These are phyloP conservation scores for Cladophialophora psammophila DNA, from an alignment of 2,329 filamentous ascomycete species.

Conservation along the genomic window DNA sequence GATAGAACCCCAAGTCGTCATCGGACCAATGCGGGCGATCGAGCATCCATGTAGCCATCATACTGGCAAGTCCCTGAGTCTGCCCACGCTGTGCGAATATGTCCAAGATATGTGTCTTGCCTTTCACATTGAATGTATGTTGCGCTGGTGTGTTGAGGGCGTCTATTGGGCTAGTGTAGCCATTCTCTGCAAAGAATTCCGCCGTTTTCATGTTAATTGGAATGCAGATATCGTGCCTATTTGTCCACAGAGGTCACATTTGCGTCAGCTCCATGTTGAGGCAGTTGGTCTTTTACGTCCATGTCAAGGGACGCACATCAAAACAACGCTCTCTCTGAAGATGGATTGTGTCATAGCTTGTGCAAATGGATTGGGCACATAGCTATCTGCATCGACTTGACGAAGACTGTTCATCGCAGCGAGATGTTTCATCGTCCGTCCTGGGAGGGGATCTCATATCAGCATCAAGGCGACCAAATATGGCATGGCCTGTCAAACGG, in stretches of 20 bases:
- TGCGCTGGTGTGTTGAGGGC: conserved; percentile 38
- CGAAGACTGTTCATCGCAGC: conserved; percentile 34
- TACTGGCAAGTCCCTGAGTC: conserved; percentile 37
- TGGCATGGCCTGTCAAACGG: neutral
- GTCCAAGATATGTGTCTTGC: conserved; percentile 35
- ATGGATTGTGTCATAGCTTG: conserved; percentile 37
- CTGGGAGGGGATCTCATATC: conserved; percentile 21
- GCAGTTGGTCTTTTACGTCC: neutral
- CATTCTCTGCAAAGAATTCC: conserved; percentile 34
- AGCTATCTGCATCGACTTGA: conserved; percentile 37
- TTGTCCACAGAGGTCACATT: neutral
- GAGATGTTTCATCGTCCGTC: conserved; percentile 36
- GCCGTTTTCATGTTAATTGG: conserved; percentile 32
- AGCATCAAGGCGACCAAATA: neutral
- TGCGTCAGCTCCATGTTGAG: conserved; percentile 26
- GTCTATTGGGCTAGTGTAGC: conserved; percentile 22
- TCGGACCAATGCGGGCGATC: conserved; percentile 46
- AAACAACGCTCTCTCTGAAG: conserved; percentile 35
- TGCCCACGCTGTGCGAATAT: conserved; percentile 32
- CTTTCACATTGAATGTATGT: conserved; percentile 30
- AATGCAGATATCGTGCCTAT: conserved; percentile 19
- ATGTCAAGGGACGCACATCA: conserved; percentile 10
- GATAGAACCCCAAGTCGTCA: conserved; percentile 42
- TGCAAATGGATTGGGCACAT: conserved; percentile 38
- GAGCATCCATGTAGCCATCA: conserved; percentile 41